Base-by-base conservation (phyloP, 495 filamentous ascomycete genomes). In the Massariosphaeria phaeospora region DNA sequence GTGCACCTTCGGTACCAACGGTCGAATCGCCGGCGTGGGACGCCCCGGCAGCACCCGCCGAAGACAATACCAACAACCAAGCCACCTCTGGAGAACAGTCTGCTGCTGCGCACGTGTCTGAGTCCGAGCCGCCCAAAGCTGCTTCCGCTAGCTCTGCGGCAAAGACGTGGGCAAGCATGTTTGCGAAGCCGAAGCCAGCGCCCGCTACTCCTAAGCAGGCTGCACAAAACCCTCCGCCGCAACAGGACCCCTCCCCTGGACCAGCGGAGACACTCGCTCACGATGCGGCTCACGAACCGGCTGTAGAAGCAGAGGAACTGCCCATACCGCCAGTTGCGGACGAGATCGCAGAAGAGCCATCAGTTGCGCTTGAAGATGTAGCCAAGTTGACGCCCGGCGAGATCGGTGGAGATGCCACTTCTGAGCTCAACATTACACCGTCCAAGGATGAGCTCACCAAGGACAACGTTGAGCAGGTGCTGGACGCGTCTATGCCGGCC, bases 391-490 rank as follows among this genome's bases (percentile, higher is more conserved):
- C 57, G 15, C 49, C 59, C 17, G 48, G 50, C 10, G 56, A 52
- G n/a, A 33, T 31, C 10, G 30, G 26, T 26, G 55, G 44, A 1
- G 52, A 54, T 18, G 24, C 48, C 1, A 34, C 20, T n/a, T 29
- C 57, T 33, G 74, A 80, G 45, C 68, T 75, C 10, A 69, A 75
- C 21, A 68, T 88, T 10, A 73, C 78, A 24, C 83, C 86, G 6
- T 79, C 86, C n/a, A 84, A 87, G 66, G 86, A 89, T 67, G 81
- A 91, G 52, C 78, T 97, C 61, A 97, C 94, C 0, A 84, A 91
- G 70, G 81, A 81, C 31, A 97, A 98, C 63, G 82, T 99, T 20
- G 90, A 96, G 61, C 85, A 90, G 66, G 75, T 97, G 38, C 82
- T 82, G 31, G 91, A 97, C 72, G 77, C 75, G 7, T 93, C 91